phyloP scores from a whole-genome alignment of 225 moss, liverwort and hornwort genomes.

The Physcomitrium patens region DNA sequence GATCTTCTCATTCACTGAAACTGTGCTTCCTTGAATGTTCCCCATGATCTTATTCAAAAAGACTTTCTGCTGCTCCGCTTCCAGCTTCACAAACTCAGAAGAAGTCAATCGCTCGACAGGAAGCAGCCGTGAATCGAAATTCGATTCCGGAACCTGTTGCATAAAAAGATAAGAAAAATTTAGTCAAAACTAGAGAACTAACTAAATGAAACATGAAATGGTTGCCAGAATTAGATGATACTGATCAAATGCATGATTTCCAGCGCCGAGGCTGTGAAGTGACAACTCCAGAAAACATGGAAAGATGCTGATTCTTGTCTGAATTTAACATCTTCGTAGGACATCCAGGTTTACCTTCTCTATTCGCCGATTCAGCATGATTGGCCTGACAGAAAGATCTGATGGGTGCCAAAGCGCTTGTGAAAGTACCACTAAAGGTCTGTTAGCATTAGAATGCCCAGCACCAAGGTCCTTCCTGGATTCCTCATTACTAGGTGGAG shows the following conservation, averaged over 20 bases:
- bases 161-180: not conserved
- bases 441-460: conserved; percentile 40
- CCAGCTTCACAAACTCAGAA: conserved; percentile 65
- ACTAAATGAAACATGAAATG: not conserved
- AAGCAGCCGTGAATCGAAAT: conserved; percentile 60
- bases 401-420: conserved; percentile 82
- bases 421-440: conserved; percentile 61
- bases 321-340: not conserved
- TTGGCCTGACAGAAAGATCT: conserved; percentile 79
- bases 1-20: conserved; percentile 63
- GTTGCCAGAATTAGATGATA: not conserved
- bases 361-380: conserved; percentile 66
- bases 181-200: not conserved
- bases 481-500: conserved; percentile 44
- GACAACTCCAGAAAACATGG: not conserved
- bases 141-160: conserved; percentile 49
- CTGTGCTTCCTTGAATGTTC: conserved; percentile 58
- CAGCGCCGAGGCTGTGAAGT: not conserved
- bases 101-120: conserved; percentile 62
- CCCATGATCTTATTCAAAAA: conserved; percentile 66
- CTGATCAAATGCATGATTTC: not conserved
- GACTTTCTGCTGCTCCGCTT: conserved; percentile 49
- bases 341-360: conserved; percentile 47
- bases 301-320: not conserved
- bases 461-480: conserved; percentile 30